phyloP scores from a whole-genome alignment of 805 yeast species.

The Cyberlindnera misumaiensis region DNA sequence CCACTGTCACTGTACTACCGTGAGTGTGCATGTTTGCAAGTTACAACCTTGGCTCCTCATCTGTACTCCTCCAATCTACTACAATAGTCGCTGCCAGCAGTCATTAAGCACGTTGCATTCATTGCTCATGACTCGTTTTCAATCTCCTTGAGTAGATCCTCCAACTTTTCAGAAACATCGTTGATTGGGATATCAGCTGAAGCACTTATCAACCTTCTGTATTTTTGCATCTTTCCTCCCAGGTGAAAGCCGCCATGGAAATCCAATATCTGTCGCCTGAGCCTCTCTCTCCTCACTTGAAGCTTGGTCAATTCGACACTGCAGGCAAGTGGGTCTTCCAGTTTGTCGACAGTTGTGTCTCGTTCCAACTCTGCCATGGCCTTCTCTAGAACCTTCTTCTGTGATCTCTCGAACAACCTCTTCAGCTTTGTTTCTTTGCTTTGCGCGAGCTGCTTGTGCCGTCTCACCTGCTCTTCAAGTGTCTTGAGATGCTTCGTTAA shows the following conservation, averaged over 20 bases:
- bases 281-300: slow-evolving; percentile 35
- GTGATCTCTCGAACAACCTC: slow-evolving; percentile 26
- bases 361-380: not conserved
- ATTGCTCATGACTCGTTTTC: slow-evolving; percentile 7
- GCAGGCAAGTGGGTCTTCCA: slow-evolving; percentile 16
- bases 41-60: too few relatives aligned
- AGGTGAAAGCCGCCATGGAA: slow-evolving; percentile 24
- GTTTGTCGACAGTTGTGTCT: not conserved
- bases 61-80: too few relatives aligned
- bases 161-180: slow-evolving; percentile 61
- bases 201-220: slow-evolving; percentile 58
- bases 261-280: slow-evolving; percentile 30
- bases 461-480: slow-evolving; percentile 15
- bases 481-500: slow-evolving; percentile 6
- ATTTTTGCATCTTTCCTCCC: slow-evolving; percentile 50
- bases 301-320: slow-evolving; percentile 31
- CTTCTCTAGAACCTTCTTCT: slow-evolving; percentile 16
- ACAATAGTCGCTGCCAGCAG: not conserved
- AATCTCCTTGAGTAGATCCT: slow-evolving; percentile 42
- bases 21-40: too few relatives aligned
- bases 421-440: slow-evolving; percentile 22
- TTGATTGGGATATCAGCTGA: slow-evolving; percentile 62
- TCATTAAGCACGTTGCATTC: not conserved
- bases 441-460: slow-evolving; percentile 13
- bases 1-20: too few relatives aligned